Conservation (phyloP, 768 basidiomycete species). For the Rubroboletus pulcherrimus region DNA sequence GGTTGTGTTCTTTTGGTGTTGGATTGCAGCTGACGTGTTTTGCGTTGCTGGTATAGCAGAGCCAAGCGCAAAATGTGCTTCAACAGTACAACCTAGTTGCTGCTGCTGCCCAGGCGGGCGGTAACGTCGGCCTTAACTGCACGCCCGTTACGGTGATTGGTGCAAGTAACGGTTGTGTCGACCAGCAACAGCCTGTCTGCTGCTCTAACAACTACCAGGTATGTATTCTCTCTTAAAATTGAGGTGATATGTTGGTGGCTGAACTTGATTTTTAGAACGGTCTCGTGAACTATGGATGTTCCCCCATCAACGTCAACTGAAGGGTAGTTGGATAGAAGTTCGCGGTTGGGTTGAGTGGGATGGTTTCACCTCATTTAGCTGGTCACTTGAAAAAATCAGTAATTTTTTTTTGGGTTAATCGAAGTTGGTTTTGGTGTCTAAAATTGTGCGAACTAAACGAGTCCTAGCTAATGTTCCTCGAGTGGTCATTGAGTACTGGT, state of each 20-base stretch:
- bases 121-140: neutral
- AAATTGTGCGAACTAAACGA: neutral
- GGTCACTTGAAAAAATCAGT: neutral
- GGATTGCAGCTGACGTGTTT: neutral
- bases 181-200: constrained; percentile 6
- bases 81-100: accelerated
- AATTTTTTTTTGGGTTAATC: neutral
- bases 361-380: neutral
- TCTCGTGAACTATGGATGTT: neutral
- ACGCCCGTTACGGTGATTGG: neutral
- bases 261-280: neutral
- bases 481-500: no score
- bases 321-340: neutral
- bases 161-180: neutral
- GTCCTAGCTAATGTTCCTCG: no score
- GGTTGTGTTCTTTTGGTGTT: no score
- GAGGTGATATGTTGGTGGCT: neutral
- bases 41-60: no score
- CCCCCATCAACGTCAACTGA: neutral
- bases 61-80: neutral
- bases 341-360: neutral
- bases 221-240: neutral
- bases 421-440: neutral
- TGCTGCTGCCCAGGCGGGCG: neutral
- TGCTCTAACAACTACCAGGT: constrained; percentile 4